Evolutionary conservation across 2,329 filamentous ascomycete species (phyloP), one percentile per base, ranked within the genome.

Genomic region (Alternaria ethzedia): DNA sequence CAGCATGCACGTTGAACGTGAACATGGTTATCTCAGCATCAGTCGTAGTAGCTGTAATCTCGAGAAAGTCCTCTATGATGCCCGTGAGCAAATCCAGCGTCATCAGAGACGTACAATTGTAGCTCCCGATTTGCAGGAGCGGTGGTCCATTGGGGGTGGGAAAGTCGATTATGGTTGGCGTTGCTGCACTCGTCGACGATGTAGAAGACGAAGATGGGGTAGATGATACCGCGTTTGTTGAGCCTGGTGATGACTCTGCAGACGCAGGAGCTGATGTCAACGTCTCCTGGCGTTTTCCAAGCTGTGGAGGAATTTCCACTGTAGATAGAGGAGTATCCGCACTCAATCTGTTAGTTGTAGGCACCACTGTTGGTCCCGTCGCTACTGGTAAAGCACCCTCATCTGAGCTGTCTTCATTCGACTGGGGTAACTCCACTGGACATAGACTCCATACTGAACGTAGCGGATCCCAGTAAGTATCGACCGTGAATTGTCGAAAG

Each of bases 381-480:
- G 51, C 54, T n/a, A 70, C 56, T 12, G 64, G 61, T 12, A 41
- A 57, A 26, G 25, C 59, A 23, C 44, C 66, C 36, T 28, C 46
- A 13, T 50, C 55, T 44, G 61, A 46, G 12, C 21, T 23, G 30
- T 44, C 55, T 21, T 45, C 59, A 43, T 64, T 65, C 7, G 69
- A 66, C 26, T 70, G 66, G 36, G 85, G 84, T 56, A 88, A 80
- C 49, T 84, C 76, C 3, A 86, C 86, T 0, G 89, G 89, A 73
- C 89, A 91, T 17, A 91, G 82, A 54, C 82, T 86, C 87, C 89
- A 91, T 44, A 82, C 73, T 30, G 77, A 78, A 26, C 84, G 82
- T 28, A 78, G 81, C 23, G 83, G 71, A 66, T 90, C 88, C 89
- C 89, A 91, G 71, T 89, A 91, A 12, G 90, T 69, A 74, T 91